Evolutionary conservation across 2,329 filamentous ascomycete genomes (phyloP), one percentile per base, ranked within the genome.

Genomic region (Emmonsiellopsis sp.): DNA sequence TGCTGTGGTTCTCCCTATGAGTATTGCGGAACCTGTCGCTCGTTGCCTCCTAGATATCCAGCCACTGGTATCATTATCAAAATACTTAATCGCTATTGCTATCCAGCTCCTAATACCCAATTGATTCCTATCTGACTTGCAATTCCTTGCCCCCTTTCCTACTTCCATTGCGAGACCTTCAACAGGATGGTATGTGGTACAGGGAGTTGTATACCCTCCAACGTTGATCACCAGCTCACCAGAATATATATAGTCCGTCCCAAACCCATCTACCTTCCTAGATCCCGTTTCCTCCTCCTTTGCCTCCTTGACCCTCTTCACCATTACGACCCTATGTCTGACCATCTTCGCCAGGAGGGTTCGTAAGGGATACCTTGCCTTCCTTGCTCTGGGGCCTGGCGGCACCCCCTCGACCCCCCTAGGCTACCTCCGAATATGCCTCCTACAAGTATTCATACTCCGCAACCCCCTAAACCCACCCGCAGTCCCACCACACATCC

Each of bases 321-420:
- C 76, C 16, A 59, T 79, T n/a, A 54, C 62, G 9, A 41, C 54
- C 35, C 65, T 76, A 7, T 79, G 79, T 13, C 63, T 73, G 55
- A 64, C 59, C n/a, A 66, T 58, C 55, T 64, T 74, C 55, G 69
- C 87, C 61, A 81, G 82, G 64, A 81, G 82, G 64, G 87, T 92
- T 73, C 62, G 57, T 43, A 60, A 60, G 54, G 65, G 64, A 56
- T 93, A 89, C 70, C 73, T 76, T 51, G 85, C 84, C 66, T 93
- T 89, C 70, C 73, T 92, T 58, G 80, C 80, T 40, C 81, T 94
- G 16, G 89, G 89, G 0, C 88, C 87, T 0, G 89, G 89, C 26
- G 89, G 89, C 55, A 92, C 87, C 0, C 87, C 89, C 0, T 79
- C 84, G 2, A 93, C 86, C 0, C 79, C 87, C 42, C 58, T 70